Evolutionary conservation across 805 yeast genomes (phyloP).

Genomic region (Saturnispora zaruensis): DNA sequence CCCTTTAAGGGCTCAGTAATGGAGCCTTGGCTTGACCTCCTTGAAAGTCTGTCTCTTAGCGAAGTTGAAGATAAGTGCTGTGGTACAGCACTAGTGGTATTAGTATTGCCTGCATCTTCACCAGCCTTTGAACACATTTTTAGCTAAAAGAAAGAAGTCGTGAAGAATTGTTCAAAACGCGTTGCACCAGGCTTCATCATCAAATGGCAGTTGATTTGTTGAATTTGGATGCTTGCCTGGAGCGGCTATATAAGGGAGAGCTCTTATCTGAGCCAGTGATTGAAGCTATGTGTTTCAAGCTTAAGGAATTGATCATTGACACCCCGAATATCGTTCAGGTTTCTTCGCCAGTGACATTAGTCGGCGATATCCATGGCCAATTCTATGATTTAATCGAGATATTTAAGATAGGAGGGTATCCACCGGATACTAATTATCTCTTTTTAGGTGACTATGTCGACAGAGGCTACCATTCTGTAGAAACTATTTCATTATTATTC

Average conservation of each 20-base stretch:
- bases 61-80: not conserved
- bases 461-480: conserved; percentile 88
- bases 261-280: conserved; percentile 64
- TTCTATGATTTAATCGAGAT: conserved; percentile 89
- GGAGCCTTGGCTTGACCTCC: conserved; percentile 6
- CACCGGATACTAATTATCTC: conserved; percentile 88
- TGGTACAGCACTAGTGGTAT: not conserved
- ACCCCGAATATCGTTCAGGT: conserved; percentile 86
- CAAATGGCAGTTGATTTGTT: conserved; percentile 19
- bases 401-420: conserved; percentile 85
- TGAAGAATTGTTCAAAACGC: conserved; percentile 1
- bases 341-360: conserved; percentile 83
- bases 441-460: conserved; percentile 96
- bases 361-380: conserved; percentile 97
- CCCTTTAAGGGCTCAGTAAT: not conserved
- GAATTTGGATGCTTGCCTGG: conserved; percentile 66
- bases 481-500: conserved; percentile 77
- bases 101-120: not conserved
- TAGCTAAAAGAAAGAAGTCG: not conserved
- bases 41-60: conserved; percentile 9
- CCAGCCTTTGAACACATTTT: not conserved
- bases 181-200: conserved; percentile 1
- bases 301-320: conserved; percentile 69
- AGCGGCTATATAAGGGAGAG: conserved; percentile 52
- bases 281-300: conserved; percentile 64